Base-by-base conservation (phyloP, 225 moss, liverwort and hornwort species). In the Climacium dendroides region DNA sequence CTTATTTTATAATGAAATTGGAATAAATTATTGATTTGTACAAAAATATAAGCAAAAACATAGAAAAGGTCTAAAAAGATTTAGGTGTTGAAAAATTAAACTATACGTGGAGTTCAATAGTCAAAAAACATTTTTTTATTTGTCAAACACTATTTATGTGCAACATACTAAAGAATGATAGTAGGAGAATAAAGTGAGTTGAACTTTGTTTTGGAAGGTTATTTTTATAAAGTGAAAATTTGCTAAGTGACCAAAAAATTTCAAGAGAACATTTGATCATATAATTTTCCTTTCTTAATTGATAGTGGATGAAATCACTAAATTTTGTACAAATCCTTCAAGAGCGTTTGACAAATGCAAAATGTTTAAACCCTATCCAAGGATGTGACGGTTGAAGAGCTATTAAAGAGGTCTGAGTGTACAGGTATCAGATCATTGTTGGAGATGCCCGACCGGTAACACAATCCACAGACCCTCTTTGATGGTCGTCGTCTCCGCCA, bases 71-170 rank as follows among this genome's bases (percentile, higher is more conserved):
- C 4, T n/a, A 37, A 23, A 37, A 69, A 25, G 0, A 23, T 4
- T 39, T 24, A 7, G 39, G 7, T 41, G 41, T 41, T 5, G 1
- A 41, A 41, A 25, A 41, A 19, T 7, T 48, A 29, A 47, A 30
- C 4, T 47, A 2, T 74, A 32, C 5, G 7, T 32, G 32, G 4
- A 74, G 48, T 30, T 74, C 5, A 47, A 0, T 0, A 23, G 7
- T 23, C 7, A 37, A 48, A 45, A 47, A 7, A 8, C 0, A 8
- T 50, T 52, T 52, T 75, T 50, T 3, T 14, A 34, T 19, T 52
- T 34, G 12, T 22, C 12, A 32, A 52, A 75, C 5, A 12, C 8
- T 20, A 34, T 22, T 32, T 22, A 52, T 13, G 19, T 75, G 22
- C 20, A 5, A 22, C 13, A 22, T 32, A 20, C 0, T 13, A 0